phyloP scores from a whole-genome alignment of 1,284 basidiomycete species.

The Crocinoboletus sp. region DNA sequence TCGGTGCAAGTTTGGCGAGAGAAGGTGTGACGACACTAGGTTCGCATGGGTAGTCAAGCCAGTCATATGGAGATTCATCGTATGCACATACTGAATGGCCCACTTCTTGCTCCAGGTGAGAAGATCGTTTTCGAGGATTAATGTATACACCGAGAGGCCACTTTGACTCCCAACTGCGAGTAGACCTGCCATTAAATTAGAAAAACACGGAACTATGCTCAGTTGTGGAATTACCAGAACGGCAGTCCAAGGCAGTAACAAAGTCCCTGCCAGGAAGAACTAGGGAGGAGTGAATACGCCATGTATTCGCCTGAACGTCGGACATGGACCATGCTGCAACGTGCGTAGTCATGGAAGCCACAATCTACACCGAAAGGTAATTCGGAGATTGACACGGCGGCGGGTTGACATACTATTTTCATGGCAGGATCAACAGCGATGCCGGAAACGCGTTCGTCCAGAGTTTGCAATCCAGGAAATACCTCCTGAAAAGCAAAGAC shows the following conservation, averaged over 20 bases:
- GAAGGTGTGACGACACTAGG: slow-evolving; percentile 46
- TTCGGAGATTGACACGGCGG: slow-evolving; percentile 6
- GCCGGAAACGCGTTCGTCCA: slow-evolving; percentile 47
- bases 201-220: background rate
- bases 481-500: slow-evolving; percentile 73
- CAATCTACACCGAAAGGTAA: slow-evolving; percentile 45
- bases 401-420: slow-evolving; percentile 59
- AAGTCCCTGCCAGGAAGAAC: slow-evolving; percentile 48
- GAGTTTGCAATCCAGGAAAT: slow-evolving; percentile 54
- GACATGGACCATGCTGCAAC: slow-evolving; percentile 74
- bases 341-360: slow-evolving; percentile 59
- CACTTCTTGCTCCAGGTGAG: slow-evolving; percentile 77
- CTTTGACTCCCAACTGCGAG: slow-evolving; percentile 59
- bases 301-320: slow-evolving; percentile 52
- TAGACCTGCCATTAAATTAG: slow-evolving; percentile 46
- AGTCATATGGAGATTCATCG: background rate
- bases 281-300: slow-evolving; percentile 79
- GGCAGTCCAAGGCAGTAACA: slow-evolving; percentile 63
- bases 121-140: slow-evolving; percentile 74
- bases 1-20: slow-evolving; percentile 62
- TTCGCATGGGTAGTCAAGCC: slow-evolving; percentile 11
- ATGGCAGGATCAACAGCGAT: slow-evolving; percentile 68
- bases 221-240: slow-evolving; percentile 48
- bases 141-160: slow-evolving; percentile 63
- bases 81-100: slow-evolving; percentile 49